Conservation (phyloP, 495 filamentous ascomycete genomes). For the Jackrogersella multiformis region DNA sequence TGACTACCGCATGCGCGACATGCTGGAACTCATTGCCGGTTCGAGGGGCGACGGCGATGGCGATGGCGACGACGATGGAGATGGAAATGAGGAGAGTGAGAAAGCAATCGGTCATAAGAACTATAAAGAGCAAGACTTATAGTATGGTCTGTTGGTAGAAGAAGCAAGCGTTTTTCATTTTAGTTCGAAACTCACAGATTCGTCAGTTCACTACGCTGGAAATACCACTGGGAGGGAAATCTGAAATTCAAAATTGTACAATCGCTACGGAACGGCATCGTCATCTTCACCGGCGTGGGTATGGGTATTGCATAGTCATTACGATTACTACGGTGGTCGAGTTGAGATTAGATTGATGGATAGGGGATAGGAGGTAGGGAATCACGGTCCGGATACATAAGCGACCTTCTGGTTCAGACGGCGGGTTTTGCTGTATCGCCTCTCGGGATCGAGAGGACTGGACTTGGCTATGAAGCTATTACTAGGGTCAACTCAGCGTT, state of each 20-base stretch:
- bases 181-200: not conserved
- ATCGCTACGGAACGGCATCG: not conserved
- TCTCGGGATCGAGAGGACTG: not conserved
- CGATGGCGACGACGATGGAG: not conserved
- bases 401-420: not conserved
- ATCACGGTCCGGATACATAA: not conserved
- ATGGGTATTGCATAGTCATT: not conserved
- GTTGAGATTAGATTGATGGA: conserved; percentile 3
- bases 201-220: conserved; percentile 13
- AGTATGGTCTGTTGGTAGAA: not conserved
- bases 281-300: not conserved
- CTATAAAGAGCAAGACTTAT: not conserved
- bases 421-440: not conserved
- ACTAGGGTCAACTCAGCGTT: not conserved
- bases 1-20: conserved; percentile 66
- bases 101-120: not conserved
- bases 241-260: not conserved
- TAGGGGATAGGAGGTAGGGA: too few relatives aligned
- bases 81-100: not conserved
- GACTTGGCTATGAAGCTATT: too few relatives aligned
- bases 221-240: conserved; percentile 26
- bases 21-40: conserved; percentile 59
- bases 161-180: conserved; percentile 1
- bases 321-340: not conserved
- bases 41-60: conserved; percentile 5